Evolutionary conservation across 108 stramenopile species (phyloP).

Genomic region (Pseudonitzschia pungens): DNA sequence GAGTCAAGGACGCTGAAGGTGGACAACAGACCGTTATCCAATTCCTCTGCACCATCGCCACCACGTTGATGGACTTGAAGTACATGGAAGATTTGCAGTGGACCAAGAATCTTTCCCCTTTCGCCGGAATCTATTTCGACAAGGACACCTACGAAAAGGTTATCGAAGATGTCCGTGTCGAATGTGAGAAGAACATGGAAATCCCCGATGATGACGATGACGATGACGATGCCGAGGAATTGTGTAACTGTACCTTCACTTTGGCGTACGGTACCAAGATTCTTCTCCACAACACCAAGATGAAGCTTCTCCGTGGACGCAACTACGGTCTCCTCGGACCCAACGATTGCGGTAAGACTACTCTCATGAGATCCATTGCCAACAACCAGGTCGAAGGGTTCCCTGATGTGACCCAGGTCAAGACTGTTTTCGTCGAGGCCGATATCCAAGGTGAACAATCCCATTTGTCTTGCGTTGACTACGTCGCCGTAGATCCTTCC

Average conservation of each 20-base stretch:
- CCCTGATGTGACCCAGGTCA: slow-evolving; percentile 93
- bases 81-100: slow-evolving; percentile 93
- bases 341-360: slow-evolving; percentile 99
- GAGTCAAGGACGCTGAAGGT: slow-evolving; percentile 44
- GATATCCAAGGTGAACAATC: slow-evolving; percentile 99
- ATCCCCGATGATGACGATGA: slow-evolving; percentile 92
- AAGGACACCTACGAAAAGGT: slow-evolving; percentile 60
- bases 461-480: slow-evolving; percentile 96
- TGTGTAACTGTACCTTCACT: slow-evolving; percentile 99
- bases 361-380: slow-evolving; percentile 98
- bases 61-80: slow-evolving; percentile 87
- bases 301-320: slow-evolving; percentile 96
- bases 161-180: slow-evolving; percentile 81
- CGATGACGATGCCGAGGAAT: slow-evolving; percentile 97
- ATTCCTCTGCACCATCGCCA: slow-evolving; percentile 72
- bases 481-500: slow-evolving; percentile 88
- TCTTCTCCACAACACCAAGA: slow-evolving; percentile 98
- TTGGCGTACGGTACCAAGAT: slow-evolving; percentile 99
- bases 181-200: slow-evolving; percentile 85
- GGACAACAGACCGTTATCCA: slow-evolving; percentile 58
- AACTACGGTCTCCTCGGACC: slow-evolving; percentile 98
- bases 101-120: slow-evolving; percentile 71
- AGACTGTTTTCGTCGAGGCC: slow-evolving; percentile 99
- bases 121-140: slow-evolving; percentile 60
- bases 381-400: slow-evolving; percentile 99